Evolutionary conservation across 805 yeast species (phyloP).

Genomic region (Kregervanrija delftensis): DNA sequence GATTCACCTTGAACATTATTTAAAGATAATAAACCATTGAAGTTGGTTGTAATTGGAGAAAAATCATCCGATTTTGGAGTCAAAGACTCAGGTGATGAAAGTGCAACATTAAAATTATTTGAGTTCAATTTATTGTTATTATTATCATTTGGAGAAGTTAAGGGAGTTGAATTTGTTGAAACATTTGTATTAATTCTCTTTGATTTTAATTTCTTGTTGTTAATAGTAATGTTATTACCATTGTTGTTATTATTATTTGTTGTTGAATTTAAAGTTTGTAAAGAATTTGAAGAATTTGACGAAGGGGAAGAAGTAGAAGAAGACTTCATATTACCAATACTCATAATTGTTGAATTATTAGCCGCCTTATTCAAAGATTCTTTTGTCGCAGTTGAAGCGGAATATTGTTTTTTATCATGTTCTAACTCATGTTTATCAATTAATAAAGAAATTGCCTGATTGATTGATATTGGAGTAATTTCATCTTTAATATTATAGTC

Average conservation of each 20-base stretch:
- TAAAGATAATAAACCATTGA: no score
- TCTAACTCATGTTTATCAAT: constrained; percentile 31
- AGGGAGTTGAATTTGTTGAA: no score
- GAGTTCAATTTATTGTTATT: no score
- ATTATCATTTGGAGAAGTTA: no score
- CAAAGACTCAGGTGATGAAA: constrained; percentile 22
- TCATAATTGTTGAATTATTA: neutral
- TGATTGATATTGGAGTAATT: constrained; percentile 32
- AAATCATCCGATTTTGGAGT: constrained; percentile 20
- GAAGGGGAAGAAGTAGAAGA: no score
- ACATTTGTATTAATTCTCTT: no score
- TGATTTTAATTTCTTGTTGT: no score
- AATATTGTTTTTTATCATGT: constrained; percentile 2
- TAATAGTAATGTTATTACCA: no score
- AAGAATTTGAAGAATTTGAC: no score
- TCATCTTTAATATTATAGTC: constrained; percentile 14
- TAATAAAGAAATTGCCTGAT: constrained; percentile 38
- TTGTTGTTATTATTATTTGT: no score
- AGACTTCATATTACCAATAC: constrained; percentile 1
- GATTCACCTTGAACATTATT: no score
- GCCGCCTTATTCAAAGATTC: constrained; percentile 3
- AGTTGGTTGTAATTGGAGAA: constrained; percentile 6
- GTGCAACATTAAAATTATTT: neutral
- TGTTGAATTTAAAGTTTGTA: no score
- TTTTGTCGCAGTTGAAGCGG: constrained; percentile 2